Evolutionary conservation across 768 basidiomycete species (phyloP).

Genomic region (Calocera viscosa): DNA sequence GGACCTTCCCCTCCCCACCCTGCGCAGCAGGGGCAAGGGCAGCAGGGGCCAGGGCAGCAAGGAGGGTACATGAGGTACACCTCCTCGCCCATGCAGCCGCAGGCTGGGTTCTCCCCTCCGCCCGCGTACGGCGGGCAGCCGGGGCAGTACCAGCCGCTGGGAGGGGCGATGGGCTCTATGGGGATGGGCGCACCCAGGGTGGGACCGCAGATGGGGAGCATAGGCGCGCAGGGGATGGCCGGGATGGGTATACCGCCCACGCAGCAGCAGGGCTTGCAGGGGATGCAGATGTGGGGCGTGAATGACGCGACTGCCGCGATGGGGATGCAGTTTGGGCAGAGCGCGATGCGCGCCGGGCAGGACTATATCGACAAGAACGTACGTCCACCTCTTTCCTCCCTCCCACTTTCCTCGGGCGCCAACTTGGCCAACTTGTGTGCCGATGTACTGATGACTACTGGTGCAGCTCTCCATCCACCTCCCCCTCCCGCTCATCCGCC

Average conservation of each 20-base stretch:
- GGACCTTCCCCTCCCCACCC: slow-evolving; percentile 27
- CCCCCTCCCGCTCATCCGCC: slow-evolving; percentile 64
- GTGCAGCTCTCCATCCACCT: slow-evolving; percentile 32
- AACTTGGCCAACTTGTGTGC: slow-evolving; percentile 13
- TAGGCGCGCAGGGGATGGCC: slow-evolving; percentile 7
- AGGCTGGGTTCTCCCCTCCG: slow-evolving; percentile 9
- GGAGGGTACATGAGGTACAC: slow-evolving; percentile 57
- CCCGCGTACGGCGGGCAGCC: slow-evolving; percentile 25
- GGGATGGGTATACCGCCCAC: slow-evolving; percentile 4
- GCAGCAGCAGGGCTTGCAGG: slow-evolving; percentile 19
- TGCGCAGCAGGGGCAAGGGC: slow-evolving; percentile 33
- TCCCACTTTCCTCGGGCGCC: no score
- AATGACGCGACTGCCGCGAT: slow-evolving; percentile 90
- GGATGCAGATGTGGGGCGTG: slow-evolving; percentile 54
- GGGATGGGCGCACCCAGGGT: background rate
- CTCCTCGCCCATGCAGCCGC: slow-evolving; percentile 41
- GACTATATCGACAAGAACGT: slow-evolving; percentile 94
- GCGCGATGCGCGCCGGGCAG: slow-evolving; percentile 84
- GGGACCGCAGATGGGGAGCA: background rate
- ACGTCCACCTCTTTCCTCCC: slow-evolving; percentile 22
- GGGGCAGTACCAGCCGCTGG: slow-evolving; percentile 22
- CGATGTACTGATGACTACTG: no score
- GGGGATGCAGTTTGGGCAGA: slow-evolving; percentile 88
- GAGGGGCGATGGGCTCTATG: background rate
- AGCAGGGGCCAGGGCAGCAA: slow-evolving; percentile 4